Conservation (phyloP, 768 basidiomycete species). For the Pleurotus salmoneostramineus region DNA sequence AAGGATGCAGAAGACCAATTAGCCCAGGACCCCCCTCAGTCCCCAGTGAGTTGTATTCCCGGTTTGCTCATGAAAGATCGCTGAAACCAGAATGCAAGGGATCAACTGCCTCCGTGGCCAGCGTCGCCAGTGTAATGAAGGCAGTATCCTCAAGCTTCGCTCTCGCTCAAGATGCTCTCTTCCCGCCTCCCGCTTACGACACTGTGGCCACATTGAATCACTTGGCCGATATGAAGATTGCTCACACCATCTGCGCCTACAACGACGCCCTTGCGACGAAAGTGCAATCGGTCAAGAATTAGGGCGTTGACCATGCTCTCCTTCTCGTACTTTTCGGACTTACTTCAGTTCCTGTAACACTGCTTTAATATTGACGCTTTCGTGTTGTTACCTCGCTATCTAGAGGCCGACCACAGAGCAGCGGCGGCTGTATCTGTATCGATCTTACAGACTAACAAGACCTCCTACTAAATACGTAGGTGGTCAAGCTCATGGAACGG, state of each 20-base stretch:
- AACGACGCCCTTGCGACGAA: not conserved
- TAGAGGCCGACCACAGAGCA: no score
- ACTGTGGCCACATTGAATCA: not conserved
- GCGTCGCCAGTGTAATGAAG: not conserved
- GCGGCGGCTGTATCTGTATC: no score
- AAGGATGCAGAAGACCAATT: not conserved
- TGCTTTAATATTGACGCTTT: not conserved
- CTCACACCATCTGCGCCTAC: not conserved
- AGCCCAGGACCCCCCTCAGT: not conserved
- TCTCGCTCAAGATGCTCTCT: not conserved
- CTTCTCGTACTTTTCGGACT: no score
- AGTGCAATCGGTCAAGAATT: no score
- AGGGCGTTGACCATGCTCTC: no score
- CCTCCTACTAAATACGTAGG: constrained; percentile 26
- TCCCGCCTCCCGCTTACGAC: constrained; percentile 1
- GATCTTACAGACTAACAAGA: constrained; percentile 15
- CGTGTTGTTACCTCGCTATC: not conserved
- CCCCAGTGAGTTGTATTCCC: not conserved
- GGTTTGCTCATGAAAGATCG: not conserved
- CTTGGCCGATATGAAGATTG: not conserved
- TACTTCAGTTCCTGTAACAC: not conserved
- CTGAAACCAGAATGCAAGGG: not conserved
- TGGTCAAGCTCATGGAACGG: constrained; percentile 29
- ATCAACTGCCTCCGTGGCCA: not conserved
- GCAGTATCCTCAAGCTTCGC: not conserved